These are phyloP conservation scores for Arachis hypogaea DNA, from an alignment of 306 rosid genomes.

Conservation along the genomic window DNA sequence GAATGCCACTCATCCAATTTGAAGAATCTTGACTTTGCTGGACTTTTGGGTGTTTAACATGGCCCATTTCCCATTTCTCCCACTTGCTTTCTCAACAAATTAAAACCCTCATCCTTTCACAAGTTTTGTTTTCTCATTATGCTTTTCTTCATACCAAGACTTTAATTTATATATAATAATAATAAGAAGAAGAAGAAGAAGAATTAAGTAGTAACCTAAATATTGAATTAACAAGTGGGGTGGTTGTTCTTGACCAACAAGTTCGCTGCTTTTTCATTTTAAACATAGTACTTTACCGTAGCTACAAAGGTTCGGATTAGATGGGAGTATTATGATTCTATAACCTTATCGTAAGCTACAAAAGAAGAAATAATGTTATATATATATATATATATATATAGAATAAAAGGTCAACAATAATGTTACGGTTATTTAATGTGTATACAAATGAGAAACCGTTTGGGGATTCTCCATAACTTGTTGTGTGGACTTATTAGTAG, in stretches of 20 bases:
- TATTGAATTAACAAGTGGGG: background rate
- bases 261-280: conserved; percentile 38
- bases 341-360: conserved; percentile 46
- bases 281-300: conserved; percentile 3
- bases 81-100: conserved; percentile 43
- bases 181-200: too few species aligned
- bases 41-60: conserved; percentile 41
- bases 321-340: conserved; percentile 41
- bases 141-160: conserved; percentile 14
- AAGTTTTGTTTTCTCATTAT: conserved; percentile 24
- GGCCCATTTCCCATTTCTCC: conserved; percentile 39
- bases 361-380: conserved; percentile 36
- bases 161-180: too few species aligned
- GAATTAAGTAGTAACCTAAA: too few species aligned
- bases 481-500: conserved; percentile 26
- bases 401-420: conserved; percentile 39
- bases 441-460: conserved; percentile 35
- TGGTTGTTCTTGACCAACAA: conserved; percentile 42
- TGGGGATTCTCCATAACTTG: conserved; percentile 40
- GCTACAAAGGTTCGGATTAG: conserved; percentile 35
- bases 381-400: background rate
- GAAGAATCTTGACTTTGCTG: conserved; percentile 38
- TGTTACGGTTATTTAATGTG: conserved; percentile 43
- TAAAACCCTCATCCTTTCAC: background rate
- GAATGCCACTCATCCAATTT: conserved; percentile 45